Evolutionary conservation across 2,329 filamentous ascomycete species (phyloP).

Genomic region (Microdochium nivale): DNA sequence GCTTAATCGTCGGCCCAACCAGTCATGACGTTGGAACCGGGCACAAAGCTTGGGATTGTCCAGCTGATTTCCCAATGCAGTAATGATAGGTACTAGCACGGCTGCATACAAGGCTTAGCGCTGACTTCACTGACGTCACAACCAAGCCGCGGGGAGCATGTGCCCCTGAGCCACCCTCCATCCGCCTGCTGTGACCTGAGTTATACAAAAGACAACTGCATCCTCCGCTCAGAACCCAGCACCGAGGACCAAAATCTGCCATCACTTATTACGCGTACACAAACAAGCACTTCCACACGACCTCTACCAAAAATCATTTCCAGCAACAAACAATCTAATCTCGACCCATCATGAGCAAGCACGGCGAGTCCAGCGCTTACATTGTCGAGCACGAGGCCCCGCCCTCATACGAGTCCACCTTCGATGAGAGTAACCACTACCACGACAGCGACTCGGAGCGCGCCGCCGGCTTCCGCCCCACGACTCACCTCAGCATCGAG

Average conservation of each 20-base stretch:
- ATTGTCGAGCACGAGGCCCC: neutral
- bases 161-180: too few species aligned
- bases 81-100: neutral
- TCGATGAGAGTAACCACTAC: neutral
- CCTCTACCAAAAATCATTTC: too few species aligned
- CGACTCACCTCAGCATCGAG: conserved; percentile 4
- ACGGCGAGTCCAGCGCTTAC: neutral
- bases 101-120: neutral
- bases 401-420: neutral
- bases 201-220: too few species aligned
- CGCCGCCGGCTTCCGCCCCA: conserved; percentile 1
- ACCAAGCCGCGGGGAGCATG: neutral
- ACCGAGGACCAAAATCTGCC: too few species aligned
- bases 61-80: neutral
- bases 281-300: too few species aligned
- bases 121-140: neutral
- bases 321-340: too few species aligned
- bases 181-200: too few species aligned
- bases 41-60: neutral
- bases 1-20: too few species aligned
- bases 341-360: neutral
- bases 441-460: neutral
- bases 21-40: neutral
- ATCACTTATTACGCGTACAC: neutral
- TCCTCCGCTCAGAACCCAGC: too few species aligned